Percentiles rank a stretch among this genome's conserved stretches.
Evolutionary conservation across 2,329 filamentous ascomycete genomes (phyloP).

Genomic region (Microsporum audouinii): DNA sequence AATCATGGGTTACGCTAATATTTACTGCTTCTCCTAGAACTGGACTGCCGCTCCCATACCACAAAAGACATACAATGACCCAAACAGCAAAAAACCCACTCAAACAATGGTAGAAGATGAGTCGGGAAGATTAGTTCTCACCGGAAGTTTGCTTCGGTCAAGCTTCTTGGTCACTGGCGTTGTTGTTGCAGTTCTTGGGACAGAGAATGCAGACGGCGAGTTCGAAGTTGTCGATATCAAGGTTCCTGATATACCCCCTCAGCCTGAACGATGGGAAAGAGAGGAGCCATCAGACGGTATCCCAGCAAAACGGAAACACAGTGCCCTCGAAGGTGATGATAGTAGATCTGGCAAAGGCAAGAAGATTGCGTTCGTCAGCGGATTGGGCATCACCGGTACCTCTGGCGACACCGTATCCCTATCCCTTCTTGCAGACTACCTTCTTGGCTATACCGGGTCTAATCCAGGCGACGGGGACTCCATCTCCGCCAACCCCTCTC

Average conservation of each 20-base stretch:
- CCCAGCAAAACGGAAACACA: slow-evolving; percentile 20
- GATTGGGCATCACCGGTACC: slow-evolving; percentile 68
- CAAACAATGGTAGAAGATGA: slow-evolving; percentile 87
- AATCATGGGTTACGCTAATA: background rate
- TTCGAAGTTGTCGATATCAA: slow-evolving; percentile 87
- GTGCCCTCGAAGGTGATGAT: slow-evolving; percentile 32
- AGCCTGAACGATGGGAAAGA: slow-evolving; percentile 68
- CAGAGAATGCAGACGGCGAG: slow-evolving; percentile 81
- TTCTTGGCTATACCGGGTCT: slow-evolving; percentile 67
- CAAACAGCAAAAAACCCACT: slow-evolving; percentile 36
- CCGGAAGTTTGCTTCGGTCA: slow-evolving; percentile 56
- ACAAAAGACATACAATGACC: slow-evolving; percentile 62
- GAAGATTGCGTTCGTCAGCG: slow-evolving; percentile 82
- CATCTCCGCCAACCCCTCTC: slow-evolving; percentile 24
- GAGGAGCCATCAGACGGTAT: slow-evolving; percentile 40
- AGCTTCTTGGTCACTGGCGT: slow-evolving; percentile 79
- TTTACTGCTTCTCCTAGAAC: slow-evolving; percentile 43
- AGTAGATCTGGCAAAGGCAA: slow-evolving; percentile 38
- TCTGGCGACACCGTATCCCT: slow-evolving; percentile 64
- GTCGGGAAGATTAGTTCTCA: slow-evolving; percentile 72
- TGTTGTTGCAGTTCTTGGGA: slow-evolving; percentile 88
- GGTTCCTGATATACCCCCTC: slow-evolving; percentile 72
- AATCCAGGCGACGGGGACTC: slow-evolving; percentile 38
- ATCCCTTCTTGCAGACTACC: slow-evolving; percentile 70
- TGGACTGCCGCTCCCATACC: slow-evolving; percentile 77